Base-by-base conservation (phyloP, 2,329 filamentous ascomycete species). In the Juglanconis oblonga region DNA sequence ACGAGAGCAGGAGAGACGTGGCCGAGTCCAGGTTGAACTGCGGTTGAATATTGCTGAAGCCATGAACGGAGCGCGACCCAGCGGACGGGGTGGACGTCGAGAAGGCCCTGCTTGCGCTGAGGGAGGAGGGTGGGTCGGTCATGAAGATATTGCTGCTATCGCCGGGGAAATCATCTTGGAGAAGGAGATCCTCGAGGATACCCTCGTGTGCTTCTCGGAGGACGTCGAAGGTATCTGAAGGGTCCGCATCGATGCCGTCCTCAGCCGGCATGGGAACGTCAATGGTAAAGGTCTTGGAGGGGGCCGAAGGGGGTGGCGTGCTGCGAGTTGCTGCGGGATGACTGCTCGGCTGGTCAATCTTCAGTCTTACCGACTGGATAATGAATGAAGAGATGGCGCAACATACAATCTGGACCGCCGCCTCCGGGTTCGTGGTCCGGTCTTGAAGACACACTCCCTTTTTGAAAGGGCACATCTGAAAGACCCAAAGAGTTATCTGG, bases 21-120 rank as follows among this genome's bases (percentile, higher is more conserved):
- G 82, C 82, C n/a, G 79, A 82, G 55, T 80, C 76, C 5, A 83
- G 74, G 69, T 84, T 84, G 70, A 84, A 84, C 65, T 78, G 78
- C 0, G 81, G 81, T 57, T 79, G 79, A 14, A 80, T 74, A 10
- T 76, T 74, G 29, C 55, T 62, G 48, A 55, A 24, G 2, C 33
- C 52, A 45, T 74, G 71, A 38, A 78, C 70, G 2, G 73, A 69
- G 59, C 72, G 68, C 35, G 71, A 68, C 59, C 67, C 58, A 5
- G 59, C 49, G 3, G 74, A 66, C 1, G 73, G 66, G 2, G 72
- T 71, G 4, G 71, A 68, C 10, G 69, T 58, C 4, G 70, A 65
- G 4, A 68, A 59, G 17, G 64, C 49, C 2, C 56, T 56, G 9
- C 58, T 58, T n/a, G 49, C 53, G 31, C 59, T 62, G 32, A 49